Conservation (phyloP, 2,329 filamentous ascomycete genomes). For the Colletotrichum godetiae region DNA sequence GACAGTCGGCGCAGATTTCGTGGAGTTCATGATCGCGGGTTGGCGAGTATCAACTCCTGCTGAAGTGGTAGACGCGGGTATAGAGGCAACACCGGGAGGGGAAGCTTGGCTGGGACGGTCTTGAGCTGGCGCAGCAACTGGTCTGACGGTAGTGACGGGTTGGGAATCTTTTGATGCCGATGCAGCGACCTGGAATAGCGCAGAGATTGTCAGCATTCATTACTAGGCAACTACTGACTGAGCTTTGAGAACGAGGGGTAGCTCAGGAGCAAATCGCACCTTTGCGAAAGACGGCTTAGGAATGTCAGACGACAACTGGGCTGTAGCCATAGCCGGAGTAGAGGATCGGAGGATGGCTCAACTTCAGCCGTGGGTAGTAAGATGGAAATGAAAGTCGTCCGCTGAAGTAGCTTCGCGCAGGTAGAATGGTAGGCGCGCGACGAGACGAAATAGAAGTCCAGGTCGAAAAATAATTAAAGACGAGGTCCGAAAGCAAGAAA, state of each 20-base stretch:
- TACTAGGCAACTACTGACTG: not conserved
- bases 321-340: constrained; percentile 55
- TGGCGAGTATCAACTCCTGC: constrained; percentile 11
- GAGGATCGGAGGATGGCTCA: not conserved
- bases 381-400: constrained; percentile 33
- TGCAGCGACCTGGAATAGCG: constrained; percentile 58
- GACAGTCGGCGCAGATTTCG: constrained; percentile 1
- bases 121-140: constrained; percentile 37
- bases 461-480: constrained; percentile 40
- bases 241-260: not conserved
- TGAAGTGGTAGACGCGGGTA: constrained; percentile 3
- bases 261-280: constrained; percentile 58
- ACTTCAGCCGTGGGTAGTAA: constrained; percentile 26
- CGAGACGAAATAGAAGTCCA: constrained; percentile 28
- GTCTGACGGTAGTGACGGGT: constrained; percentile 45
- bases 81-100: not conserved
- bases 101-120: constrained; percentile 8
- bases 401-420: constrained; percentile 15
- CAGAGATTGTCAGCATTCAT: constrained; percentile 36
- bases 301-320: constrained; percentile 58
- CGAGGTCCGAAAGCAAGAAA: constrained; percentile 60
- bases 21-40: constrained; percentile 20
- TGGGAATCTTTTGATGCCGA: constrained; percentile 54
- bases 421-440: constrained; percentile 33
- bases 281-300: constrained; percentile 81